These are phyloP conservation scores for Russula ochroleuca DNA, from an alignment of 768 basidiomycete species.

Conservation along the genomic window DNA sequence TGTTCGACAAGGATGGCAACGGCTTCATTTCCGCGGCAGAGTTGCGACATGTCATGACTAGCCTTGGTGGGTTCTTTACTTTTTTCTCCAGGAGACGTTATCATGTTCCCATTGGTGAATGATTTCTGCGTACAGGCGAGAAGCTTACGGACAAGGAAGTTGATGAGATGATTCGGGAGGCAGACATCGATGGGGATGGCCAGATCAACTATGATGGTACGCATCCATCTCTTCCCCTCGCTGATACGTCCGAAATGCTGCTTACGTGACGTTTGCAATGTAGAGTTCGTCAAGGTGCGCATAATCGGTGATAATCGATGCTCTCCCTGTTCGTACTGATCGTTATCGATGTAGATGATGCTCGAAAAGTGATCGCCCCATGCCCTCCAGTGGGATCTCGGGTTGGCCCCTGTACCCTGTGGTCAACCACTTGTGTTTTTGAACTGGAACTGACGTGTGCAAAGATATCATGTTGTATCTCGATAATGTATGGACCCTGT, in stretches of 20 bases:
- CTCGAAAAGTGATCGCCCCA: conserved; percentile 51
- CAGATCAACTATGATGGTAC: conserved; percentile 83
- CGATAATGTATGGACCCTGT: conserved; percentile 15
- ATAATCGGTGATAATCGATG: neutral
- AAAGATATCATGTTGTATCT: conserved; percentile 25
- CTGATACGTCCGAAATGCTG: conserved; percentile 11
- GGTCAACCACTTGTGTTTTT: conserved; percentile 3
- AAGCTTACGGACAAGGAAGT: conserved; percentile 84
- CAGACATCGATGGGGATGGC: conserved; percentile 92
- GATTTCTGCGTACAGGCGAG: conserved; percentile 51
- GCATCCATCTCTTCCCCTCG: conserved; percentile 25
- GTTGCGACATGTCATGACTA: conserved; percentile 88
- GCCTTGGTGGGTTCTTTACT: conserved; percentile 53
- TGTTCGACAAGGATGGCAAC: conserved; percentile 94
- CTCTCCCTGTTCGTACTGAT: conserved; percentile 14
- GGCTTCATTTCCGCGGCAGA: conserved; percentile 86
- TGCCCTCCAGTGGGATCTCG: neutral
- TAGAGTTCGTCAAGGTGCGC: conserved; percentile 74
- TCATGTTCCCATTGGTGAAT: neutral
- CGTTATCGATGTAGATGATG: conserved; percentile 55
- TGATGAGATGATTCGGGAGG: conserved; percentile 96
- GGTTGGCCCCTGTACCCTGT: neutral
- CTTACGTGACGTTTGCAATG: conserved; percentile 1
- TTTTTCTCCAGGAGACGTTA: neutral
- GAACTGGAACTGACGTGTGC: neutral